A percentile compares a stretch with the other conserved stretches of the same genome.
Evolutionary conservation across 2,329 filamentous ascomycete species (phyloP).

Genomic region (Aspergillus jensenii): DNA sequence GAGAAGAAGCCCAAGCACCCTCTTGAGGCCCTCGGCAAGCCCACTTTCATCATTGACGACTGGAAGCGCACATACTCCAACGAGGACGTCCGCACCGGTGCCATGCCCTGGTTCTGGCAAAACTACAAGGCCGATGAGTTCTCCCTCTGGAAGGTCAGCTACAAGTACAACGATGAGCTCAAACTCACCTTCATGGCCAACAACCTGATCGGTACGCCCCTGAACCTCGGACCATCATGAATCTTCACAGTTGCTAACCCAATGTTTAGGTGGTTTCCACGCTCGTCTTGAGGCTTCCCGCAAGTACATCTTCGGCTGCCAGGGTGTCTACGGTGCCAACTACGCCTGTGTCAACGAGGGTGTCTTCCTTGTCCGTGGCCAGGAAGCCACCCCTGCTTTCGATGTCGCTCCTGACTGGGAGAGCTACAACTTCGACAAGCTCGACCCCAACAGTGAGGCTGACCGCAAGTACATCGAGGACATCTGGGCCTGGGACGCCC

Average conservation of each 20-base stretch:
- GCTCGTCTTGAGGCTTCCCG: slow-evolving; percentile 93
- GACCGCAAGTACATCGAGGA: slow-evolving; percentile 83
- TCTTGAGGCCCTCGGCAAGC: slow-evolving; percentile 76
- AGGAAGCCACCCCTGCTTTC: slow-evolving; percentile 82
- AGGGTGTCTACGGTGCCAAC: slow-evolving; percentile 83
- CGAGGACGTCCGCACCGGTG: slow-evolving; percentile 75
- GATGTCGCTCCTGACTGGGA: slow-evolving; percentile 97
- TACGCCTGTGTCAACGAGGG: slow-evolving; percentile 90
- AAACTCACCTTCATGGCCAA: slow-evolving; percentile 98
- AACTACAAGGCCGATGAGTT: slow-evolving; percentile 92
- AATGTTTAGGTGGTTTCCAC: slow-evolving; percentile 75
- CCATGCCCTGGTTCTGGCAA: slow-evolving; percentile 98
- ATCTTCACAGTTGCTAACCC: background rate
- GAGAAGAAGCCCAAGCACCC: slow-evolving; percentile 93
- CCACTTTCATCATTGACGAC: slow-evolving; percentile 85
- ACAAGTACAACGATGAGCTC: slow-evolving; percentile 99
- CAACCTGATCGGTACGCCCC: slow-evolving; percentile 77
- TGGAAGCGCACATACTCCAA: slow-evolving; percentile 99
- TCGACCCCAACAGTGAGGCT: slow-evolving; percentile 81
- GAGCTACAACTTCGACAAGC: slow-evolving; percentile 95
- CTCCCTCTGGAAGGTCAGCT: slow-evolving; percentile 90
- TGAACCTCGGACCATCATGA: background rate
- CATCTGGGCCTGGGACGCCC: slow-evolving; percentile 91
- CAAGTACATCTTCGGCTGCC: slow-evolving; percentile 94
- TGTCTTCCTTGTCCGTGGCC: slow-evolving; percentile 91